Percentiles rank a stretch among this genome's conserved stretches.
phyloP scores from a whole-genome alignment of 75 land plant genomes.

The Cupressus sempervirens region DNA sequence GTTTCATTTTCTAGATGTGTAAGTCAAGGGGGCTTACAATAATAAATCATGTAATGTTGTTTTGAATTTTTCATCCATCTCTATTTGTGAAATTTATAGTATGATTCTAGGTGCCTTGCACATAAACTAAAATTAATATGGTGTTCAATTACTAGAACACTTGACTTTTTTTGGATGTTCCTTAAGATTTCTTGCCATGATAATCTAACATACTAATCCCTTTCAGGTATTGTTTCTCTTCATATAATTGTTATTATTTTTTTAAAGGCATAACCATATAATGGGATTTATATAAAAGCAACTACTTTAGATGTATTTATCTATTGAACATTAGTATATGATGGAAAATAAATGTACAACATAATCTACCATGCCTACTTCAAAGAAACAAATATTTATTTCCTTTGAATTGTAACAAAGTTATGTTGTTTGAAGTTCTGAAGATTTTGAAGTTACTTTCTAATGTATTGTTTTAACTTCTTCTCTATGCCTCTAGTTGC shows the following conservation, averaged over 20 bases:
- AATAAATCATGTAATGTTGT: neutral
- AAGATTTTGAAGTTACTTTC: neutral
- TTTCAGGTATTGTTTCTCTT: neutral
- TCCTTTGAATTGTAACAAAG: neutral
- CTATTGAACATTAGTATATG: neutral
- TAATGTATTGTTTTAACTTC: neutral
- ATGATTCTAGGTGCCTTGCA: constrained; percentile 7
- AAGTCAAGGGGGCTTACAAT: neutral
- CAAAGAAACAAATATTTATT: neutral
- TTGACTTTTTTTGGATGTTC: neutral
- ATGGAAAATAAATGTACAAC: neutral
- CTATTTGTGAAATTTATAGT: neutral
- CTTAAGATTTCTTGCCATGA: neutral
- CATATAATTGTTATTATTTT: neutral
- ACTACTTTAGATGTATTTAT: neutral
- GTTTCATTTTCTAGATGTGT: neutral
- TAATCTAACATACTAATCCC: neutral
- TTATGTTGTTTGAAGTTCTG: neutral
- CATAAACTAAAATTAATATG: neutral
- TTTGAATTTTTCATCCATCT: neutral
- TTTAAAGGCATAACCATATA: neutral
- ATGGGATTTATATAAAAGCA: neutral
- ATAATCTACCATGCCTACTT: neutral
- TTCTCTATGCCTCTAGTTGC: neutral
- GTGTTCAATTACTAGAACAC: neutral